A percentile compares a stretch with the other conserved stretches of the same genome.
These are phyloP conservation scores for Fomitopsis pulvina DNA, from an alignment of 768 basidiomycete species.

Conservation along the genomic window DNA sequence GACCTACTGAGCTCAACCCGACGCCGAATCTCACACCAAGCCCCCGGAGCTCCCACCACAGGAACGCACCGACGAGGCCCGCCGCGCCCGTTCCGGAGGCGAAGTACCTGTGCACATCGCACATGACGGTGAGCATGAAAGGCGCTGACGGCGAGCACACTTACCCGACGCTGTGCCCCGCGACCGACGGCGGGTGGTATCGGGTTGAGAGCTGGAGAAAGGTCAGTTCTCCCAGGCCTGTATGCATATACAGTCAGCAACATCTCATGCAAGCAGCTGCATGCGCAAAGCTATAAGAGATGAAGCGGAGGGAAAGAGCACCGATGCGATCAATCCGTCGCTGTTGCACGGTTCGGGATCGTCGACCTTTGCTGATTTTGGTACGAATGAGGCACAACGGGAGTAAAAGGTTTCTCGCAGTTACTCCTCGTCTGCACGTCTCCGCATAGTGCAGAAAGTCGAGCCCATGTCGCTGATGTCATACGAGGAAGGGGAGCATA, in stretches of 20 bases:
- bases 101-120: constrained; percentile 59
- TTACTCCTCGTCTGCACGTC: no score
- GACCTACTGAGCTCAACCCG: constrained; percentile 70
- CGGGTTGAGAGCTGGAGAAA: constrained; percentile 91
- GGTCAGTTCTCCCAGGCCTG: constrained; percentile 90
- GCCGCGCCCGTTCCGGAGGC: constrained; percentile 93
- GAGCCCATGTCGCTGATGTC: background rate
- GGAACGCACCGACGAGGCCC: constrained; percentile 83
- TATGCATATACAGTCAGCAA: no score
- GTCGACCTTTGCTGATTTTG: no score
- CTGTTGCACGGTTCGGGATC: no score
- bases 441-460: no score
- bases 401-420: no score
- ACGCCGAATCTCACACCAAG: constrained; percentile 82
- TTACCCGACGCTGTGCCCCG: constrained; percentile 78
- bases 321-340: no score
- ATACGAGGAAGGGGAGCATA: constrained; percentile 18
- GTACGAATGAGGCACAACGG: no score
- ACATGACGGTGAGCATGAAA: no score
- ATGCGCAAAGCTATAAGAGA: no score
- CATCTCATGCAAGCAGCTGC: no score
- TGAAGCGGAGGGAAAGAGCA: no score
- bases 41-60: constrained; percentile 92
- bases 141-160: constrained; percentile 8
- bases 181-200: constrained; percentile 60